Evolutionary conservation across 768 basidiomycete genomes (phyloP).

Genomic region (Paxillus rubicundulus): DNA sequence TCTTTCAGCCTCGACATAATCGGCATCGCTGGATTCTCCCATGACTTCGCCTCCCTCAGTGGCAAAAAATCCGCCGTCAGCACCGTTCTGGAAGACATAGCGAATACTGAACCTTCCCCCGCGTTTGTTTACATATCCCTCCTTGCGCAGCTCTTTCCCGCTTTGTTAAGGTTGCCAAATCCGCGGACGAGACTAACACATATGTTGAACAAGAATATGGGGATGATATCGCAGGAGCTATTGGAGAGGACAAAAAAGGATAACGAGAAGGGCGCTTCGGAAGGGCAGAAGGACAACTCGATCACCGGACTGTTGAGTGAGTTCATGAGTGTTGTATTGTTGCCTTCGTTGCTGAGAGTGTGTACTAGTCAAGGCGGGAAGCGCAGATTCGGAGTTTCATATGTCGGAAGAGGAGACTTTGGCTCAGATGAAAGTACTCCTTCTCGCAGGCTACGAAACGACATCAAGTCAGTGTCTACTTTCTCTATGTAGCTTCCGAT

Average conservation of each 20-base stretch:
- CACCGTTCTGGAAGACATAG: constrained; percentile 39
- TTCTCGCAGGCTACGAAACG: constrained; percentile 16
- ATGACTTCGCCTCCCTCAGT: constrained; percentile 52
- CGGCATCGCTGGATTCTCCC: constrained; percentile 56
- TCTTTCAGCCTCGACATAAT: constrained; percentile 49
- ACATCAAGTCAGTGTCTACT: constrained; percentile 24
- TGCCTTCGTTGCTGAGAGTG: background rate
- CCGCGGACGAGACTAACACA: constrained; percentile 29
- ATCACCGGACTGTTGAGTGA: constrained; percentile 13
- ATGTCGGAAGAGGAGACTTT: constrained; percentile 24
- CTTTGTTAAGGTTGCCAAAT: constrained; percentile 37
- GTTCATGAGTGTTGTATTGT: background rate
- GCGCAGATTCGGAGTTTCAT: constrained; percentile 17
- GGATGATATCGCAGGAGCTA: constrained; percentile 38
- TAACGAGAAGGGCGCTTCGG: constrained; percentile 19
- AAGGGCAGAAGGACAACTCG: constrained; percentile 19
- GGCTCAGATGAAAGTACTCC: constrained; percentile 9
- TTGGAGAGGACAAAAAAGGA: constrained; percentile 32
- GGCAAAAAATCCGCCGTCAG: constrained; percentile 43
- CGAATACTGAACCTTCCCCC: constrained; percentile 20
- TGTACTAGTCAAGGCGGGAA: constrained; percentile 37
- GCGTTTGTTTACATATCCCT: constrained; percentile 36
- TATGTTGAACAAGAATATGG: constrained; percentile 34
- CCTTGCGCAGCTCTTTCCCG: constrained; percentile 36
- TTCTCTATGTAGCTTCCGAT: background rate